phyloP scores from a whole-genome alignment of 192 early-diverging fungal species.

The Allomyces javanicus region DNA sequence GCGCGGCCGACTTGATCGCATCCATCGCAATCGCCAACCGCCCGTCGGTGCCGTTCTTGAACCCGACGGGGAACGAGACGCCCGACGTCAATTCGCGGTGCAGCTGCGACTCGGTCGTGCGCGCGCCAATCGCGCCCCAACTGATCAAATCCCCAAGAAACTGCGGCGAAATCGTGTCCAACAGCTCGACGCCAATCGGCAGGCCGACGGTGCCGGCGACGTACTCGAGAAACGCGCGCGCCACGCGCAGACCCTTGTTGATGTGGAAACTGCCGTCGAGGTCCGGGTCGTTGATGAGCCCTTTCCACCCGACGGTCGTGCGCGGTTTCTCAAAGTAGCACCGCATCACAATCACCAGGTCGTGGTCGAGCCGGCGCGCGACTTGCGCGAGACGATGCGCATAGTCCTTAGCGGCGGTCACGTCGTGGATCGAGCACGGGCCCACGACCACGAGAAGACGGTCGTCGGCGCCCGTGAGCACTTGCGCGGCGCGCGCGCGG shows the following conservation, averaged over 20 bases:
- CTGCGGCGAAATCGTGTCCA: slow-evolving; percentile 68
- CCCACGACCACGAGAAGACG: slow-evolving; percentile 65
- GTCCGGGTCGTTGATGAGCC: slow-evolving; percentile 48
- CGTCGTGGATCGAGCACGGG: slow-evolving; percentile 71
- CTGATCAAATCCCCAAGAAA: slow-evolving; percentile 55
- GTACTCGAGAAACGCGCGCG: slow-evolving; percentile 46
- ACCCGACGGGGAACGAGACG: slow-evolving; percentile 56
- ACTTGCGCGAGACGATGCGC: slow-evolving; percentile 38
- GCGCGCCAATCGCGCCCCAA: slow-evolving; percentile 64
- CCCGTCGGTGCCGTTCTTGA: slow-evolving; percentile 52
- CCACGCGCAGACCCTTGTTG: slow-evolving; percentile 64
- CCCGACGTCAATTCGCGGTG: slow-evolving; percentile 68
- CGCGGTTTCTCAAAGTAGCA: slow-evolving; percentile 77
- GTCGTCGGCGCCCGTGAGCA: slow-evolving; percentile 54
- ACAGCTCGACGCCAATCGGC: slow-evolving; percentile 53
- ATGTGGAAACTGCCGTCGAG: slow-evolving; percentile 34
- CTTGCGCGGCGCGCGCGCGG: slow-evolving; percentile 10
- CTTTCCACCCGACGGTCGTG: slow-evolving; percentile 83
- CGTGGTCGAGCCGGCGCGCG: slow-evolving; percentile 27
- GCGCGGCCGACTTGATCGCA: slow-evolving; percentile 71
- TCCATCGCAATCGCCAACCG: slow-evolving; percentile 70
- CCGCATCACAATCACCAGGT: slow-evolving; percentile 59
- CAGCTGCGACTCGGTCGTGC: slow-evolving; percentile 67
- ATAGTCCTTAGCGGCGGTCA: slow-evolving; percentile 58
- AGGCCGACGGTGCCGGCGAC: slow-evolving; percentile 43